A percentile compares a stretch with the other conserved stretches of the same genome.
Evolutionary conservation across 2,329 filamentous ascomycete species (phyloP).

Genomic region (Pleoardoris graminearum): DNA sequence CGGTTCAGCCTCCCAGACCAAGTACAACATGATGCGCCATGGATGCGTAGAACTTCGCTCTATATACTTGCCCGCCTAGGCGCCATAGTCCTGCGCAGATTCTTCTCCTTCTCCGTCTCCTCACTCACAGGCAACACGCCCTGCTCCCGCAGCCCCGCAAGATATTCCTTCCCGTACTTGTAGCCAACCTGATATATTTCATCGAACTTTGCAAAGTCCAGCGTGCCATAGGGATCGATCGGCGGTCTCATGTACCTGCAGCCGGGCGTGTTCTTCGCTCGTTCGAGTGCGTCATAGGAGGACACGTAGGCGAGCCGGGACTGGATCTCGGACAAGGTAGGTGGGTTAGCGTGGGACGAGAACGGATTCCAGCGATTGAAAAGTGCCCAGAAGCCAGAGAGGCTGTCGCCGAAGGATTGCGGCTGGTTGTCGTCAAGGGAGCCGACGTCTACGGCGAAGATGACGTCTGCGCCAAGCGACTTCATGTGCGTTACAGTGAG

Average conservation of each 20-base stretch:
- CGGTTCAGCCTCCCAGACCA: no score
- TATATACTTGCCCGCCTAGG: constrained; percentile 54
- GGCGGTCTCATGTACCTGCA: constrained; percentile 97
- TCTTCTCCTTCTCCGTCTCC: constrained; percentile 56
- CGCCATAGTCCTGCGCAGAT: constrained; percentile 57
- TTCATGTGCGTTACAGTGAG: constrained; percentile 98
- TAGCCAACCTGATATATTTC: constrained; percentile 94
- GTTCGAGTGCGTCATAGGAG: constrained; percentile 89
- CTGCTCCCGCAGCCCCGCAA: constrained; percentile 75
- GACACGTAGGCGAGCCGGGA: constrained; percentile 92
- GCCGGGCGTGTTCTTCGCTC: constrained; percentile 86
- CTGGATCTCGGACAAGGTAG: constrained; percentile 94
- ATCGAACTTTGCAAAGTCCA: constrained; percentile 97
- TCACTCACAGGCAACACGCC: constrained; percentile 68
- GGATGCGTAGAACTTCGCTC: neutral
- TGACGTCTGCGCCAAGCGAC: constrained; percentile 84
- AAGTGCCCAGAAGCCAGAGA: constrained; percentile 94
- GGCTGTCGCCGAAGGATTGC: constrained; percentile 88
- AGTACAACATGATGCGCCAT: no score
- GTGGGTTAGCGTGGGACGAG: constrained; percentile 84
- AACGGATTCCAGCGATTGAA: constrained; percentile 98
- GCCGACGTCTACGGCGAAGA: constrained; percentile 95
- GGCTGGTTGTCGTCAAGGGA: constrained; percentile 89
- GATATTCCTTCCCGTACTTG: constrained; percentile 77
- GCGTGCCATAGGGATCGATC: constrained; percentile 87